Conservation (phyloP, 306 rosid species). For the Styphnolobium japonicum region DNA sequence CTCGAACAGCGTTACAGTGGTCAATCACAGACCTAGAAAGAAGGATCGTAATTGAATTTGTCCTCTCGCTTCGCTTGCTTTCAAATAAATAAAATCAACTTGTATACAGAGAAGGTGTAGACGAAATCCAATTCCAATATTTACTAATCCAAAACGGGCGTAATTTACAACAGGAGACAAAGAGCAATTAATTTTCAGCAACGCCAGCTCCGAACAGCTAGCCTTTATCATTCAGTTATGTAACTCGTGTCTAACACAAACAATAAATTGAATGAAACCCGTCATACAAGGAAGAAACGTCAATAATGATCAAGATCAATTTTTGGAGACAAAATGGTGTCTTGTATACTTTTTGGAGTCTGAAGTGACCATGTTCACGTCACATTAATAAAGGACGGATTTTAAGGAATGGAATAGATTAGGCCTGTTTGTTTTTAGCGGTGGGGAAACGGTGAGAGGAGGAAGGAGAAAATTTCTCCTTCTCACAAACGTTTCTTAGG, state of each 20-base stretch:
- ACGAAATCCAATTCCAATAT: not conserved
- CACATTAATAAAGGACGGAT: not conserved
- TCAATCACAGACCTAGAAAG: not conserved
- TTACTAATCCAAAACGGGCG: not conserved
- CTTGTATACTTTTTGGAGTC: not conserved
- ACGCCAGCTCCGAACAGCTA: conserved; percentile 13
- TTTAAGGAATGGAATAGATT: not conserved
- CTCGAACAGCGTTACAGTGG: not conserved
- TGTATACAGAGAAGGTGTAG: not conserved
- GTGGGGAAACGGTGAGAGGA: no score
- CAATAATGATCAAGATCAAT: not conserved
- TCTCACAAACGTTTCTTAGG: no score
- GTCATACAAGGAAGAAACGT: no score
- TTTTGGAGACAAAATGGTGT: not conserved
- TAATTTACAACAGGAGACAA: not conserved
- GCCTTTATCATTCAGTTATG: conserved; percentile 9
- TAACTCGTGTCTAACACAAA: not conserved
- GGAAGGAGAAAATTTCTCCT: no score
- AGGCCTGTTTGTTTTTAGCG: no score
- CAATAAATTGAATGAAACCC: not conserved
- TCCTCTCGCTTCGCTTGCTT: not conserved
- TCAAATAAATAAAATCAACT: not conserved
- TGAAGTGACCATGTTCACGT: not conserved
- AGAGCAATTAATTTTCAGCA: not conserved
- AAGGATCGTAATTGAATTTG: not conserved